phyloP scores from a whole-genome alignment of 2,329 filamentous ascomycete species.

The Orbilia javanica region DNA sequence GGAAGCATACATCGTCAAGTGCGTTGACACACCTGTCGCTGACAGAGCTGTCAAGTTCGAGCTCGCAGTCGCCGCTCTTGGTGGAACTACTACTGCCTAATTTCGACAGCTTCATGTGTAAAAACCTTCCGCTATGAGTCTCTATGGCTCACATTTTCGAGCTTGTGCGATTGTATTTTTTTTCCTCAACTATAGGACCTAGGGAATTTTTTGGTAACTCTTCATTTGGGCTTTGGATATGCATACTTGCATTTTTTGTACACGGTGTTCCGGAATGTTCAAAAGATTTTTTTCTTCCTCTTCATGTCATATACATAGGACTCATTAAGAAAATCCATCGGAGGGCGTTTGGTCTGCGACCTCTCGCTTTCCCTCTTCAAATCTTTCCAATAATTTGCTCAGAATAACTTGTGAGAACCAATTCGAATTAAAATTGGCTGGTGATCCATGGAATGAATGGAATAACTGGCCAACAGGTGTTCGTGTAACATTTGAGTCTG shows the following conservation, averaged over 20 bases:
- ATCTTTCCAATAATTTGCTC: too few species aligned
- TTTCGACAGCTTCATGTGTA: neutral
- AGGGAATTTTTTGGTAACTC: neutral
- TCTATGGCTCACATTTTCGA: neutral
- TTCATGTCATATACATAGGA: conserved; percentile 2
- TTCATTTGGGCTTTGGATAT: conserved; percentile 17
- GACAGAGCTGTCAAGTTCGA: conserved; percentile 8
- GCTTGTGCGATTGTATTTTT: neutral
- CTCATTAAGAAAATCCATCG: neutral
- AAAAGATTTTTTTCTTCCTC: conserved; percentile 20
- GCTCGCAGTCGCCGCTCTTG: conserved; percentile 27
- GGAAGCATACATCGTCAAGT: conserved; percentile 25
- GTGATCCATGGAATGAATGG: neutral
- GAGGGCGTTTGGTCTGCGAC: conserved; percentile 8
- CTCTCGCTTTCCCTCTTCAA: neutral
- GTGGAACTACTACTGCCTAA: conserved; percentile 19
- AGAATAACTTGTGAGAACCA: neutral
- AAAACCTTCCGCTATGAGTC: too few species aligned
- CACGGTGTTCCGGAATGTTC: conserved; percentile 43
- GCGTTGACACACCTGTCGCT: conserved; percentile 29
- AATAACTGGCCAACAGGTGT: neutral
- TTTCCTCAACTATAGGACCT: neutral
- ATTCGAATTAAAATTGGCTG: neutral
- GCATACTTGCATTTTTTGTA: conserved; percentile 34
- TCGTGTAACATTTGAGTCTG: neutral